Percentiles rank a stretch among this genome's conserved stretches.
Evolutionary conservation across 1,284 basidiomycete genomes (phyloP).

Genomic region (Boletellus sp.): DNA sequence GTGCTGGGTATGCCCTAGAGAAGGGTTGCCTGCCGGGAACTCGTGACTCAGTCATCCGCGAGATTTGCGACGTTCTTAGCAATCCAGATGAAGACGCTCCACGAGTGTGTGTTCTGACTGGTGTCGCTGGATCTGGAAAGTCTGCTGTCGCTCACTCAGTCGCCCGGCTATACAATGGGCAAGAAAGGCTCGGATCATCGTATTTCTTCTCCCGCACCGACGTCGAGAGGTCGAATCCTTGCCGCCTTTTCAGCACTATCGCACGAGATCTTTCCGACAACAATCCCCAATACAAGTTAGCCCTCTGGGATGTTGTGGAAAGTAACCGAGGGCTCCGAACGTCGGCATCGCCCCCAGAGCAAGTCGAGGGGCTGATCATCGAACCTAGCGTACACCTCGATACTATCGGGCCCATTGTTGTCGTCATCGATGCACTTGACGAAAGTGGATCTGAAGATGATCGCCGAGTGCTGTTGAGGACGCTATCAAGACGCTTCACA

Average conservation of each 20-base stretch:
- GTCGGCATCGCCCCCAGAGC: no score
- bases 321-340: no score
- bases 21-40: constrained; percentile 21
- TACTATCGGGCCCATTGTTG: background rate
- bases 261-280: no score
- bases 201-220: no score
- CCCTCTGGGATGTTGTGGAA: no score
- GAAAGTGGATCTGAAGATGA: background rate
- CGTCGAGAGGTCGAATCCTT: no score
- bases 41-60: constrained; percentile 13
- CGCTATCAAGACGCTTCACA: background rate
- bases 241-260: no score
- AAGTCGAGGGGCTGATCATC: background rate
- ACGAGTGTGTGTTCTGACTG: constrained; percentile 2
- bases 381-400: background rate
- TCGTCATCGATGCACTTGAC: background rate
- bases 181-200: no score
- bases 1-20: constrained; percentile 19
- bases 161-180: no score
- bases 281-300: background rate
- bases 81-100: background rate
- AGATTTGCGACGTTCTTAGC: constrained; percentile 18
- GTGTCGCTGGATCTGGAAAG: no score
- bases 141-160: no score
- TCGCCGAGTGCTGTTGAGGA: background rate